Percentiles rank a stretch among this genome's conserved stretches.
Evolutionary conservation across 73 alveolate genomes (phyloP).

Genomic region (Stentor roeselii): DNA sequence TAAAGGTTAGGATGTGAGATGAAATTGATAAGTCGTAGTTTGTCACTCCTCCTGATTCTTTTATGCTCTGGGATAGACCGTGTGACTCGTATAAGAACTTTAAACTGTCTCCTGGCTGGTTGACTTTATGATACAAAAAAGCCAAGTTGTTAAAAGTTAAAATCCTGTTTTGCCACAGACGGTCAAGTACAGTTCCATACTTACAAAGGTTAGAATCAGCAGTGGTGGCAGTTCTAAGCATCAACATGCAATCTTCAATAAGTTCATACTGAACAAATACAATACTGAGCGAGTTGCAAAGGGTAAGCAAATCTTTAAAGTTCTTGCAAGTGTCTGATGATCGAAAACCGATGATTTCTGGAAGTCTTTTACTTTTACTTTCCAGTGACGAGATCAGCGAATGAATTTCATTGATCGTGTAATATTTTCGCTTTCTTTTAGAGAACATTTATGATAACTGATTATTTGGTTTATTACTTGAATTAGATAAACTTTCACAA

Average conservation of each 20-base stretch:
- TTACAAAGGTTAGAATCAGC: conserved; percentile 21
- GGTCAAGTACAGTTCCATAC: conserved; percentile 8
- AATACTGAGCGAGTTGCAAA: conserved; percentile 17
- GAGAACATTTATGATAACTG: neutral
- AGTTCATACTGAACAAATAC: neutral
- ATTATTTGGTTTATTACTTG: too few relatives aligned
- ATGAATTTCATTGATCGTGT: neutral
- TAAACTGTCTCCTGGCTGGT: conserved; percentile 6
- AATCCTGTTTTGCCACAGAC: conserved; percentile 3
- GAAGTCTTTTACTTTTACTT: conserved; percentile 12
- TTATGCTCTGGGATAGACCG: neutral
- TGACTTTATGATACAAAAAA: conserved; percentile 7
- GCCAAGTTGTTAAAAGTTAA: conserved; percentile 15
- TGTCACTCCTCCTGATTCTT: neutral
- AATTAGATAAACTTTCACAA: too few relatives aligned
- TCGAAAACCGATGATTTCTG: conserved; percentile 13
- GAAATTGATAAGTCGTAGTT: neutral
- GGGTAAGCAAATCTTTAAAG: conserved; percentile 2
- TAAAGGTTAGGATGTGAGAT: neutral
- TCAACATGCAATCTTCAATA: neutral
- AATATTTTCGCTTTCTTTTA: neutral
- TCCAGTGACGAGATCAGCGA: neutral
- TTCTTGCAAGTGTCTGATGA: conserved; percentile 1
- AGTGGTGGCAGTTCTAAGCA: neutral
- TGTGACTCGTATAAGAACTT: conserved; percentile 18